Percentiles rank a stretch among this genome's conserved stretches.
Conservation (phyloP, 805 yeast species). For the Wickerhamomyces bovis region DNA sequence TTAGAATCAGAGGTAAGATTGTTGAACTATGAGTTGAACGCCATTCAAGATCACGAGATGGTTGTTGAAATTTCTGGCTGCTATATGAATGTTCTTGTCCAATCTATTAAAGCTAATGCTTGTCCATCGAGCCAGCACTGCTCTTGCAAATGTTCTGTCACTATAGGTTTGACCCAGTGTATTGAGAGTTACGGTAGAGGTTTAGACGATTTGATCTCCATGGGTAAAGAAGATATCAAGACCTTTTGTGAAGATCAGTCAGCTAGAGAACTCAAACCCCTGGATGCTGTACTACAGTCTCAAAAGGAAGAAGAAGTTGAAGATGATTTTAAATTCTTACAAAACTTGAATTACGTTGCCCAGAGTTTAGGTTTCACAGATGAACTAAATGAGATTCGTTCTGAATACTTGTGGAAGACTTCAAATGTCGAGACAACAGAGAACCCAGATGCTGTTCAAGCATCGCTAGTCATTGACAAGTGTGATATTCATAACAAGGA, state of each 20-base stretch:
- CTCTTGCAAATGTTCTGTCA: conserved; percentile 9
- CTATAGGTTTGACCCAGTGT: conserved; percentile 7
- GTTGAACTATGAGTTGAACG: not conserved
- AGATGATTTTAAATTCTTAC: conserved; percentile 7
- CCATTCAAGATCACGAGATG: conserved; percentile 1
- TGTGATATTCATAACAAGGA: conserved; percentile 16
- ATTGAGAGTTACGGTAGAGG: conserved; percentile 3
- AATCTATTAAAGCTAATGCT: not conserved
- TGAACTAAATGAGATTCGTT: conserved; percentile 12
- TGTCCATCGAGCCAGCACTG: conserved; percentile 9
- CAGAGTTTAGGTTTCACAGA: conserved; percentile 5
- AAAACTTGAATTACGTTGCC: conserved; percentile 12
- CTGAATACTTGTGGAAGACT: conserved; percentile 12
- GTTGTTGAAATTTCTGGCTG: conserved; percentile 6
- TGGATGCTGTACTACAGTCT: not conserved
- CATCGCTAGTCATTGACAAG: conserved; percentile 15
- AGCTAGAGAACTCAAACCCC: not conserved
- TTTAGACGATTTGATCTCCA: not conserved
- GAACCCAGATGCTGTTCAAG: not conserved
- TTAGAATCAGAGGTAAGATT: conserved; percentile 4
- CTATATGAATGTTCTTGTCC: conserved; percentile 1
- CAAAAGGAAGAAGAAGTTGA: conserved; percentile 10
- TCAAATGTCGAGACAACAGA: not conserved
- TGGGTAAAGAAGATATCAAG: conserved; percentile 1
- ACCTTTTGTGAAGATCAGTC: conserved; percentile 1